Percentiles rank a stretch among this genome's conserved stretches.
phyloP scores from a whole-genome alignment of 2,329 filamentous ascomycete genomes.

The Fusarium pseudograminearum region DNA sequence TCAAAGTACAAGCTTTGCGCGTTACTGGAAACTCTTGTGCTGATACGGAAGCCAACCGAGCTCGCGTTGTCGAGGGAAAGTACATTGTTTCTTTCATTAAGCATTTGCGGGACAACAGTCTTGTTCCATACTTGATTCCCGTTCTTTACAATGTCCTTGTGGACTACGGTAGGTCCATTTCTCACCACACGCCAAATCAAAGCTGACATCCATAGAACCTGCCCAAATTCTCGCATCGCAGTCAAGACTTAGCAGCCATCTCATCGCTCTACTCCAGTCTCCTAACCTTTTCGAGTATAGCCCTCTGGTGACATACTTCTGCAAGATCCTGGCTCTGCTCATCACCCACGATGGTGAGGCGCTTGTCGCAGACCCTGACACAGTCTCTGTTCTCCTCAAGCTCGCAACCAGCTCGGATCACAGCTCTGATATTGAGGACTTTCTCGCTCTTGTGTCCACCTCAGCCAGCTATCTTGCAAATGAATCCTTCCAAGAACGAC shows the following conservation, averaged over 20 bases:
- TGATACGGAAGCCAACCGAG: conserved; percentile 72
- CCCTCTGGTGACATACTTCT: conserved; percentile 64
- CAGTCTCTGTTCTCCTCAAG: conserved; percentile 62
- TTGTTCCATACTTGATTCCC: conserved; percentile 66
- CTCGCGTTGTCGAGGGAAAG: conserved; percentile 63
- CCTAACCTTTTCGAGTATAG: conserved; percentile 57
- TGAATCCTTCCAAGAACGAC: conserved; percentile 62
- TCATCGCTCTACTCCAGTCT: conserved; percentile 63
- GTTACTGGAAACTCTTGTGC: conserved; percentile 73
- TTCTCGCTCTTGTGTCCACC: conserved; percentile 63
- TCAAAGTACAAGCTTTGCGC: conserved; percentile 68
- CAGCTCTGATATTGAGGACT: conserved; percentile 65
- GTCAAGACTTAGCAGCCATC: conserved; percentile 61
- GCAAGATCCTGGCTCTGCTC: conserved; percentile 68
- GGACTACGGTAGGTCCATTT: conserved; percentile 65
- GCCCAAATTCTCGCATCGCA: conserved; percentile 68
- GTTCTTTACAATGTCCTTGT: conserved; percentile 73
- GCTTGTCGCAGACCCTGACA: conserved; percentile 57
- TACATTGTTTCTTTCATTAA: conserved; percentile 62
- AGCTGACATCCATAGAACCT: conserved; percentile 58
- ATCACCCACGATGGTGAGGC: conserved; percentile 64
- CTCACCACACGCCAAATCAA: neutral
- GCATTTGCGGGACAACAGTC: conserved; percentile 60
- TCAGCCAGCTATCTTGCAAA: conserved; percentile 68
- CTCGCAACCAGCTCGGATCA: conserved; percentile 59